These are phyloP conservation scores for Cryptococcus hybrid DNA, from an alignment of 1,284 basidiomycete genomes.

Conservation along the genomic window DNA sequence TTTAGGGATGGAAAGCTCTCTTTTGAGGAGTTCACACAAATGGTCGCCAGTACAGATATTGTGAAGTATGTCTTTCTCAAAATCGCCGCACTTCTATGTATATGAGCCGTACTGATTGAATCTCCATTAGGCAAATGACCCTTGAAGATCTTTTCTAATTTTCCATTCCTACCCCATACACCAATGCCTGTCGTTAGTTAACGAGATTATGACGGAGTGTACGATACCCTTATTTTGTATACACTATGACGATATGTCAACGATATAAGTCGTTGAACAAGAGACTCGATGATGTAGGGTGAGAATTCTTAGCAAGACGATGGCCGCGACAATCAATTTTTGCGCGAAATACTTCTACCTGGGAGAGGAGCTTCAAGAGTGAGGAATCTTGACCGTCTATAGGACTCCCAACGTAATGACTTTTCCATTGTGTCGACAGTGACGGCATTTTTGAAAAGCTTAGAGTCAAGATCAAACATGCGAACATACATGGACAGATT, in stretches of 20 bases:
- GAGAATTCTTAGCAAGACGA: too few relatives aligned
- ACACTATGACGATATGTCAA: neutral
- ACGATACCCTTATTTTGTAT: neutral
- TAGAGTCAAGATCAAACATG: too few relatives aligned
- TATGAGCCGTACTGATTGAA: neutral
- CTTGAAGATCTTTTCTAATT: slow-evolving; percentile 81
- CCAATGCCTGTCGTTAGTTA: neutral
- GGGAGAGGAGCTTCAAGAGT: too few relatives aligned
- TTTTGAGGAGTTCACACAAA: slow-evolving; percentile 94
- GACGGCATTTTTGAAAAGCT: too few relatives aligned
- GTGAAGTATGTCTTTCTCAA: slow-evolving; percentile 38
- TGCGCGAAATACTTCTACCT: too few relatives aligned
- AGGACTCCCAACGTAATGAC: too few relatives aligned
- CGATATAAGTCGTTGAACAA: neutral
- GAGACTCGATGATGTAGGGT: neutral
- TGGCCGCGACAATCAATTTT: too few relatives aligned
- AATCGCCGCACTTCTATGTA: neutral
- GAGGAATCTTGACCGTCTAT: too few relatives aligned
- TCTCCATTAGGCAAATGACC: slow-evolving; percentile 83
- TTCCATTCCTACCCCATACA: neutral
- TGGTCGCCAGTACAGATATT: slow-evolving; percentile 88
- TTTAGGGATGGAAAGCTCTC: slow-evolving; percentile 85
- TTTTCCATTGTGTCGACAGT: too few relatives aligned
- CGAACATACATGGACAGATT: too few relatives aligned
- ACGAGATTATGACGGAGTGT: slow-evolving; percentile 2